phyloP scores from a whole-genome alignment of 129 eudicot species.

The Calendula officinalis region DNA sequence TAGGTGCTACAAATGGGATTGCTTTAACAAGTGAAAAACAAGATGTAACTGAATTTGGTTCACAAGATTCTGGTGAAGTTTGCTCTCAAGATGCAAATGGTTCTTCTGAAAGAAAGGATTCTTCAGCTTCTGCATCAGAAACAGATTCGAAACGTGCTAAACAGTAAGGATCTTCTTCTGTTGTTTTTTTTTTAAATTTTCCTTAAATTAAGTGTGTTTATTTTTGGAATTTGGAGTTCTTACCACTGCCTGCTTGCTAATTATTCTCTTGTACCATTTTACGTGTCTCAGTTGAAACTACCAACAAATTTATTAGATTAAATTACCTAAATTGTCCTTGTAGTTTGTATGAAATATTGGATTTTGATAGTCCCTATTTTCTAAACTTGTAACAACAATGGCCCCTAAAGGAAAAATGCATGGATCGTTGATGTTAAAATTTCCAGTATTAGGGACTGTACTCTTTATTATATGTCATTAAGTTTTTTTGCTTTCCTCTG shows the following conservation, averaged over 20 bases:
- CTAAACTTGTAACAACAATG: too few relatives aligned
- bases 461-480: not conserved
- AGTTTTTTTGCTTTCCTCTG: slow-evolving; percentile 2
- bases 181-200: not conserved
- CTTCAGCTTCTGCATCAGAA: slow-evolving; percentile 42
- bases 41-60: slow-evolving; percentile 25
- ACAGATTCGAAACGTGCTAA: slow-evolving; percentile 63
- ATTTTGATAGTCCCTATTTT: too few relatives aligned
- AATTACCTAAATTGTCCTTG: too few relatives aligned
- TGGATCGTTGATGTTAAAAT: too few relatives aligned
- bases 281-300: not conserved
- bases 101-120: slow-evolving; percentile 39
- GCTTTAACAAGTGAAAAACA: slow-evolving; percentile 36
- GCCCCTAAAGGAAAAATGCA: too few relatives aligned
- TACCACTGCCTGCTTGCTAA: not conserved
- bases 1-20: slow-evolving; percentile 36
- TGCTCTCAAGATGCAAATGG: slow-evolving; percentile 34
- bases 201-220: not conserved
- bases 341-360: too few relatives aligned
- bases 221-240: not conserved
- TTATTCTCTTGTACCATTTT: not conserved
- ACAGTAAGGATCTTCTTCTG: slow-evolving; percentile 47
- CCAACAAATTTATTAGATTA: not conserved
- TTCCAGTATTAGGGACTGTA: too few relatives aligned
- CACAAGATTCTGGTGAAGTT: slow-evolving; percentile 33